Evolutionary conservation across 441 rosid genomes (phyloP).

Genomic region (Adansonia gregorii): DNA sequence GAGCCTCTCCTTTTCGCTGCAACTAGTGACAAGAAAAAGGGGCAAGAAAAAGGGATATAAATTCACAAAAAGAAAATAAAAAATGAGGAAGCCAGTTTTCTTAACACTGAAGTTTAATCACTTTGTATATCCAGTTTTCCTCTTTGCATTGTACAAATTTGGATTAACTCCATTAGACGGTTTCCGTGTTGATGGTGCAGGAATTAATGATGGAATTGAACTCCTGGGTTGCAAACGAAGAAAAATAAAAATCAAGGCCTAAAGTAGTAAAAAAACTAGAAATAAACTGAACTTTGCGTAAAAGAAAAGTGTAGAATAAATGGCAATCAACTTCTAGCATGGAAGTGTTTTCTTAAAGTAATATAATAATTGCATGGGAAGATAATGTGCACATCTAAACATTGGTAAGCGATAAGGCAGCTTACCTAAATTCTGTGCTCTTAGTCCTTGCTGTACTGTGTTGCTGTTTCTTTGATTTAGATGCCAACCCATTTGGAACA

Average conservation of each 20-base stretch:
- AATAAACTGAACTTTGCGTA: not conserved
- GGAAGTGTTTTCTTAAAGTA: not conserved
- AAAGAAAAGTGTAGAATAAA: slow-evolving; percentile 1
- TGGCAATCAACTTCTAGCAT: not conserved
- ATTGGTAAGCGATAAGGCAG: not conserved
- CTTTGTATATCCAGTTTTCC: slow-evolving; percentile 57
- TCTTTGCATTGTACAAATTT: slow-evolving; percentile 49
- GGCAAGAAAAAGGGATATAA: slow-evolving; percentile 11
- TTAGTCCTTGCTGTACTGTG: slow-evolving; percentile 49
- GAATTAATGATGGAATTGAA: slow-evolving; percentile 73
- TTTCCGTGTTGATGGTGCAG: slow-evolving; percentile 61
- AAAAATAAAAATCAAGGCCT: not conserved
- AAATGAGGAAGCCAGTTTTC: slow-evolving; percentile 25
- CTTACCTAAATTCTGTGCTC: slow-evolving; percentile 62
- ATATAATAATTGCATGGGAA: not conserved
- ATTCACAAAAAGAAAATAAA: slow-evolving; percentile 3
- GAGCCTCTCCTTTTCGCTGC: slow-evolving; percentile 33
- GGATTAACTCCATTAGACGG: slow-evolving; percentile 41
- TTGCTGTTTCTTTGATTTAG: slow-evolving; percentile 58
- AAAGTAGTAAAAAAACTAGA: not conserved
- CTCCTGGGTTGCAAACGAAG: slow-evolving; percentile 50
- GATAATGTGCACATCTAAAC: not conserved
- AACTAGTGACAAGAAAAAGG: slow-evolving; percentile 23
- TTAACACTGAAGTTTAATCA: slow-evolving; percentile 29
- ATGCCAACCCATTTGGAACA: slow-evolving; percentile 38